A percentile compares a stretch with the other conserved stretches of the same genome.
These are phyloP conservation scores for Colletotrichum tamarilloi DNA, from an alignment of 2,329 filamentous ascomycete genomes.

Conservation along the genomic window DNA sequence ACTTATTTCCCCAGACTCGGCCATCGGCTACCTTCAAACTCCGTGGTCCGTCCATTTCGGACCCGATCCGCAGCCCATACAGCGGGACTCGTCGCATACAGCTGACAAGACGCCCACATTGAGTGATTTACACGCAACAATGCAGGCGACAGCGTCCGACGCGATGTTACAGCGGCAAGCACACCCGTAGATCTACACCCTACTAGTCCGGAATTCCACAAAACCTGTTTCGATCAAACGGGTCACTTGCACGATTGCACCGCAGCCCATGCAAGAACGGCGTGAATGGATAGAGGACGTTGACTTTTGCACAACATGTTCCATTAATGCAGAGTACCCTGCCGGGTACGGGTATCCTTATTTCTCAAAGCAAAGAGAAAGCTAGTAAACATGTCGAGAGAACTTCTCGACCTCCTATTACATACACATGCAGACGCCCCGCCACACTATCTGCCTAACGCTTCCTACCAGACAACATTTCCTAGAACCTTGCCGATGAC, in stretches of 20 bases:
- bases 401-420: neutral
- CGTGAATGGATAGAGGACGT: neutral
- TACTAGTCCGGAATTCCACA: neutral
- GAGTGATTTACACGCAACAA: neutral
- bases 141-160: neutral
- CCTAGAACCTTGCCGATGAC: constrained; percentile 13
- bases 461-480: neutral
- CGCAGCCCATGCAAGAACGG: neutral
- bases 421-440: neutral
- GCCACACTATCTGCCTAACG: neutral
- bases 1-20: neutral
- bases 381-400: neutral
- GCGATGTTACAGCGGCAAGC: neutral
- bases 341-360: constrained; percentile 11
- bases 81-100: neutral
- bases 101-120: neutral
- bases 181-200: neutral
- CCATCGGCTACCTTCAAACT: neutral
- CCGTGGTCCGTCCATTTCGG: neutral
- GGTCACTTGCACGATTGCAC: neutral
- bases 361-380: neutral
- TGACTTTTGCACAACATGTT: neutral
- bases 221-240: neutral
- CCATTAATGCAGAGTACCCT: neutral
- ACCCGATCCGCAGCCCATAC: neutral